These are phyloP conservation scores for Ustilago shanxiensis DNA, from an alignment of 1,284 basidiomycete species.

Conservation along the genomic window DNA sequence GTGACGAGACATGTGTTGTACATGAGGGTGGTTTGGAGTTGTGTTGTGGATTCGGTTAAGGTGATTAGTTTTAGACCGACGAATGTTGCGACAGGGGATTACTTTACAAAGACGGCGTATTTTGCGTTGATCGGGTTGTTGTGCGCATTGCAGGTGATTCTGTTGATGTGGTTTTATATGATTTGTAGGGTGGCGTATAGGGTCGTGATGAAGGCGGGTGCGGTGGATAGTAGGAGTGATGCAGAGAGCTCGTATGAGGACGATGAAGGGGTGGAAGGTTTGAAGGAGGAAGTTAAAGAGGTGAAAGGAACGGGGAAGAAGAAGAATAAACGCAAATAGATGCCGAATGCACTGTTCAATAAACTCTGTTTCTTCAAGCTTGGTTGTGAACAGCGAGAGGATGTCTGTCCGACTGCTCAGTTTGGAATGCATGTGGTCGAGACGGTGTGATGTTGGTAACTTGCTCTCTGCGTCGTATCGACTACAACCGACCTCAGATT, in stretches of 20 bases:
- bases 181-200: constrained; percentile 84
- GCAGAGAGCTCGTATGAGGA: constrained; percentile 54
- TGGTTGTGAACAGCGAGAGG: no score
- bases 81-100: constrained; percentile 23
- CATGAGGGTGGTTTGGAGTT: constrained; percentile 56
- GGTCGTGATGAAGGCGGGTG: constrained; percentile 82
- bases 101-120: constrained; percentile 29
- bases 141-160: constrained; percentile 75
- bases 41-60: constrained; percentile 40
- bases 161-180: constrained; percentile 87
- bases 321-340: constrained; percentile 29
- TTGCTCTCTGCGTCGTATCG: no score
- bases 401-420: no score
- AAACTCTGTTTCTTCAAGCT: no score
- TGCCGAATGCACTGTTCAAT: no score
- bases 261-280: constrained; percentile 18
- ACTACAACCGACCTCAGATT: no score
- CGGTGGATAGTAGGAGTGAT: constrained; percentile 76
- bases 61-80: constrained; percentile 34
- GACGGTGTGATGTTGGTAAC: no score
- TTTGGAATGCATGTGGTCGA: no score
- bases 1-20: constrained; percentile 65
- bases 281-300: not conserved
- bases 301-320: constrained; percentile 12
- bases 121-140: constrained; percentile 49